Evolutionary conservation across 1,139 yeast species (phyloP), one percentile per base, ranked within the genome.

Genomic region (Suhomyces bolitotheri): DNA sequence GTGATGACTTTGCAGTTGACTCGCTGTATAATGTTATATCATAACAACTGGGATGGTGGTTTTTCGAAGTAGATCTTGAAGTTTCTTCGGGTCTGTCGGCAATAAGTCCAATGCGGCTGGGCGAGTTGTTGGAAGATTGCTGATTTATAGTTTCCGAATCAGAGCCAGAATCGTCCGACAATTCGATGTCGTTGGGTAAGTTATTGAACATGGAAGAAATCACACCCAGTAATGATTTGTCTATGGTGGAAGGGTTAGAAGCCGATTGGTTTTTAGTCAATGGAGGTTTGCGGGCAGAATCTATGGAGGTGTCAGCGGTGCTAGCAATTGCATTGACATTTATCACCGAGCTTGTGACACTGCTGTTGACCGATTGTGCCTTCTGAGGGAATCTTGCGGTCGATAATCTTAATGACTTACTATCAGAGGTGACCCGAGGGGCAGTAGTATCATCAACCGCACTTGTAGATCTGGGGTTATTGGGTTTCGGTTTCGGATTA

Each of bases 131-230:
- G 10, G 36, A 25, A 28, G 50, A 44, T 20, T 32, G 41, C 21
- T 45, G 46, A 27, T 50, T 46, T 5, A 64, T 54, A 1, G 73
- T 62, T 28, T 70, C 76, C 33, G 54, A 49, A 34, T 70, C 76
- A 3, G 73, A 66, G 5, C 72, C 75, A 3, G 74, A 67, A 46
- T 71, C 76, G 38, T 71, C 77, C 0, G 75, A 68, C 7, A 71
- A 48, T 41, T 71, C 76, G 35, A 71, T 69, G 50, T 71, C 77
- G 45, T 71, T 71, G 8, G 77, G 77, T 10, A 71, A 50, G 33
- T 71, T 71, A 39, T 64, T 71, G 49, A 71, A 71, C 3, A 70
- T 64, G 6, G 73, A 60, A 1, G 73, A 57, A 9, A 66, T 66
- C 16, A 51, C 43, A 38, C 49, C 53, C 40, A 47, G 58, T 7